phyloP scores from a whole-genome alignment of 1,284 basidiomycete species.

The Ustilago lituana region DNA sequence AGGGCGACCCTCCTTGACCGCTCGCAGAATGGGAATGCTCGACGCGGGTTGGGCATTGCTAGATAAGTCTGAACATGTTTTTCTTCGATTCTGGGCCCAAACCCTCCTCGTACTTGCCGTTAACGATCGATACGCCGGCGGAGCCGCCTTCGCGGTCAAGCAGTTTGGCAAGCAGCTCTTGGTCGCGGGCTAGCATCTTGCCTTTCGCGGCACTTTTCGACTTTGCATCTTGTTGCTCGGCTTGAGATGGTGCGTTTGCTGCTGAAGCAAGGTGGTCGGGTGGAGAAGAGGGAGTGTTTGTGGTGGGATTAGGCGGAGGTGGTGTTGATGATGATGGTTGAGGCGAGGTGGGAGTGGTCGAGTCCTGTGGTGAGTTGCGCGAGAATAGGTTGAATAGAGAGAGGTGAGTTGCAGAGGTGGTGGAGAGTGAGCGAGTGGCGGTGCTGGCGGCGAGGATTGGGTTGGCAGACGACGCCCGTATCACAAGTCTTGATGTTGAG shows the following conservation, averaged over 20 bases:
- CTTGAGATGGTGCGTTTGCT: neutral
- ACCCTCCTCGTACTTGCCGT: constrained; percentile 49
- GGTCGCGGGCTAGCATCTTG: constrained; percentile 41
- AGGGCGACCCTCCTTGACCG: no score
- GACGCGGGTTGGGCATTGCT: no score
- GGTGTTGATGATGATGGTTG: no score
- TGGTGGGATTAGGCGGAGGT: no score
- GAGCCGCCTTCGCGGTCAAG: constrained; percentile 47
- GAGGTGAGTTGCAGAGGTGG: neutral
- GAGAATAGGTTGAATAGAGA: neutral
- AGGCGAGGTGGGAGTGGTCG: no score
- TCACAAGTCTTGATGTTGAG: constrained; percentile 3
- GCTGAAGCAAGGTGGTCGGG: neutral
- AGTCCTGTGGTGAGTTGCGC: no score
- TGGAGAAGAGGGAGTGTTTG: neutral
- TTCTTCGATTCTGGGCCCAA: constrained; percentile 51
- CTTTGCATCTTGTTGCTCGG: no score
- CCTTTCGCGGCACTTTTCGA: no score
- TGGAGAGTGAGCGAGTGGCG: no score
- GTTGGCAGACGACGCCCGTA: no score
- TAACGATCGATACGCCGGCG: constrained; percentile 40
- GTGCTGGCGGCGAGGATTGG: no score
- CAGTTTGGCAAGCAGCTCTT: constrained; percentile 41
- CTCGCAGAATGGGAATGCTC: no score
- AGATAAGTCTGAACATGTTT: constrained; percentile 57